Base-by-base conservation (phyloP, 164 flowering plant species). In the Tetracentron sinense region DNA sequence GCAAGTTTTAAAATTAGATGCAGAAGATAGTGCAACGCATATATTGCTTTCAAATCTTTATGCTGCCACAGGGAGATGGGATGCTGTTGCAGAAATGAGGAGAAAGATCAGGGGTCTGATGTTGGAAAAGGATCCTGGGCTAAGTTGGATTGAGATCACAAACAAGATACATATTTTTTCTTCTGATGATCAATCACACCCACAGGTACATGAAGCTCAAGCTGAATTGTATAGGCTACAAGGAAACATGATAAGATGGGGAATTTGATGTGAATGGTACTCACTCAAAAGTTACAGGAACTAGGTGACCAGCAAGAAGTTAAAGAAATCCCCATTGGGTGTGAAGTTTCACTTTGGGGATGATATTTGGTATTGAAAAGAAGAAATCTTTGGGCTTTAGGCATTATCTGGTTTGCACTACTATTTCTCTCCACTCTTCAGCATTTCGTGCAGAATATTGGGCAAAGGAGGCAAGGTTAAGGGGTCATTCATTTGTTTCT, bases 131-230 rank as follows among this genome's bases (percentile, higher is more conserved):
- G 84, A 83, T 61, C 88, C 94, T 5, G 98, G 97, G 29, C 56
- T 85, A n/a, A 93, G 98, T 75, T 90, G 98, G 97, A 81, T 85
- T 52, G 90, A 90, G 69, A 70, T 80, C 42, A 69, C 46, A 49
- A 74, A 75, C 19, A 62, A 61, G 28, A 62, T 78, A 4, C 79
- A 75, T 60, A 82, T 74, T 44, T 88, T 90, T 66, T 74, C 81
- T 63, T 86, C 90, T 22, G 80, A 81, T 21, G 87, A 87, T 62
- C 82, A 79, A 64, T 66, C 77, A 2, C 85, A 85, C 63, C 80
- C 76, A 17, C 49, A 54, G 58, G 48, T 71, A 58, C 79, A 67
- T 38, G 73, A 83, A 51, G 74, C 77, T 35, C 64, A 65, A 66
- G 69, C 38, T 19, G 85, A 79, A 61, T 57, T 92, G 68, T 69